Evolutionary conservation across 1,139 yeast species (phyloP), one percentile per base, ranked within the genome.

Genomic region (Kodamaea alishanica): DNA sequence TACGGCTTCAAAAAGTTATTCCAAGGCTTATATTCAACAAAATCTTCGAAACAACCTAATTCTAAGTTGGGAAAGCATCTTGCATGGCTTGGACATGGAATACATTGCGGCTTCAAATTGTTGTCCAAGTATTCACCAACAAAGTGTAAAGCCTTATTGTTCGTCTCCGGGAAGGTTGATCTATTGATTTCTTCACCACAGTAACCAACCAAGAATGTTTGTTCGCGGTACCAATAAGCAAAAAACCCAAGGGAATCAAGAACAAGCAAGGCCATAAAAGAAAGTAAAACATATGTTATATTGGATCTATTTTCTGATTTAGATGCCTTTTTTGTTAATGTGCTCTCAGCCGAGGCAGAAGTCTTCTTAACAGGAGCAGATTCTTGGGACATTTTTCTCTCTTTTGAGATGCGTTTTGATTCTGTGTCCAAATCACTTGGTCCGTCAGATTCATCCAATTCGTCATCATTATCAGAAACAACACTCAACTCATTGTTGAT

Each of bases 21-120:
- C 70, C 81, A 75, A 8, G 86, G 84, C 38, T 73, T 65, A 34
- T 60, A 60, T 35, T 73, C 74, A 31, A 79, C 64, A 57, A 74
- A 88, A 42, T 84, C 94, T 33, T 80, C 81, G 50, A 77, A 81
- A 58, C 97, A 89, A 39, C 73, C 78, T 11, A 84, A 57, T 44
- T 73, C 66, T 50, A 83, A 67, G 35, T 71, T 60, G 24, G 80
- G 77, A 45, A 72, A 77, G 58, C 97, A 92, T 36, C 78, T 67
- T 1, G 94, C 95, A 60, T 90, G 85, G 7, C 71, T 73, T 1
- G 97, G 97, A 55, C 97, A 90, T 28, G 77, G 77, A 6, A 75
- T 63, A 61, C 97, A 92, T 2, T 52, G 44, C 4, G 97, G 96
- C 38, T 75, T 75, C 39, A 60, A 58, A 41, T 63, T 52, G 2